Conservation (phyloP, 75 land plant genomes). For the Pinus taeda region DNA sequence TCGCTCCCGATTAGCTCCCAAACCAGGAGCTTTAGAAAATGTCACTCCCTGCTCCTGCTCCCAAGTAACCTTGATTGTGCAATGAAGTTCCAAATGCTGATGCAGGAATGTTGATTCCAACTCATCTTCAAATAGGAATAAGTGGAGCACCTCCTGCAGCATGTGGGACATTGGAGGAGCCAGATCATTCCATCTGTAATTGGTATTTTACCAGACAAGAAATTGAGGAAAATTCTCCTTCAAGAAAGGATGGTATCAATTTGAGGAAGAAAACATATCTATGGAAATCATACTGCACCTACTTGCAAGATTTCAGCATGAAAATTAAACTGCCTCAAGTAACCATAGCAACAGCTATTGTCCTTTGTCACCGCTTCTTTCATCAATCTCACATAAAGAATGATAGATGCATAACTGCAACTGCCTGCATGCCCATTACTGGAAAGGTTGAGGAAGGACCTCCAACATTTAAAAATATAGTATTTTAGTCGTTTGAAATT, state of each 20-base stretch:
- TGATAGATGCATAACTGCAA: slow-evolving; percentile 60
- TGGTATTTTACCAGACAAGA: slow-evolving; percentile 62
- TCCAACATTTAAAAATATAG: slow-evolving; percentile 34
- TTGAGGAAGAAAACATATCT: slow-evolving; percentile 50
- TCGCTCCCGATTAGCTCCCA: no score
- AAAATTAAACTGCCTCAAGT: slow-evolving; percentile 78
- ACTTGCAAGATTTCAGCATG: slow-evolving; percentile 62
- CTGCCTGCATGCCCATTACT: slow-evolving; percentile 47
- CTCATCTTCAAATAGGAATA: slow-evolving; percentile 30
- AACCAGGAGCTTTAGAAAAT: no score
- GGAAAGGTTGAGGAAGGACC: slow-evolving; percentile 58
- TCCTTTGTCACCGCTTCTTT: slow-evolving; percentile 84
- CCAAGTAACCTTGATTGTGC: no score
- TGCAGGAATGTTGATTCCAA: slow-evolving; percentile 30
- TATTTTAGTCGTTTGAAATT: slow-evolving; percentile 36
- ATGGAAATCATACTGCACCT: slow-evolving; percentile 64
- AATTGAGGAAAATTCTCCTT: slow-evolving; percentile 66
- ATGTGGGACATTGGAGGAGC: slow-evolving; percentile 46
- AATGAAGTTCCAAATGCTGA: no score
- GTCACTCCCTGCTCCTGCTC: no score
- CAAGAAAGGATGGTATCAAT: slow-evolving; percentile 72
- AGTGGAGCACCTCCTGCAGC: slow-evolving; percentile 23
- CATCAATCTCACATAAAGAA: slow-evolving; percentile 81
- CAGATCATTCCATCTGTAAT: slow-evolving; percentile 40
- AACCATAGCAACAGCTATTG: slow-evolving; percentile 79